Conservation (phyloP, 208 protist genomes). For the Entamoeba dispar region DNA sequence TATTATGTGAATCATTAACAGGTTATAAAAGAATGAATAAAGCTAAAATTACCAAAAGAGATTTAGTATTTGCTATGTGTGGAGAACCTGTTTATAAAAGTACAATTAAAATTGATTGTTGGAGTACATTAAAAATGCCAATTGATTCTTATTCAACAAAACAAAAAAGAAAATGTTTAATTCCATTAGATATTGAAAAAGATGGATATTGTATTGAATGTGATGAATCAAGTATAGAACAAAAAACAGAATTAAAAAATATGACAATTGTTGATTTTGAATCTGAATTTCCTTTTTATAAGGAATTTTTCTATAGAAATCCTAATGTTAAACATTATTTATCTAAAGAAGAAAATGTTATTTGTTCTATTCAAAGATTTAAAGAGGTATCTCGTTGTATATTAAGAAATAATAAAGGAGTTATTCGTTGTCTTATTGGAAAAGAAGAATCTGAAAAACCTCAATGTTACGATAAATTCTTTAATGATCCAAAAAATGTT, state of each 20-base stretch:
- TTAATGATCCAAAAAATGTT: background rate
- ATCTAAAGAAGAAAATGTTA: background rate
- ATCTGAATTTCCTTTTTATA: background rate
- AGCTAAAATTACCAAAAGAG: background rate
- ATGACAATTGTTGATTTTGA: background rate
- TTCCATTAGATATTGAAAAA: background rate
- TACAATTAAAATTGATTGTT: background rate
- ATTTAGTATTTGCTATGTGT: background rate
- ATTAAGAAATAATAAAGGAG: background rate
- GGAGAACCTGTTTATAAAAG: background rate
- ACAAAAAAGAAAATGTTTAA: background rate
- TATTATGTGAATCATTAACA: background rate
- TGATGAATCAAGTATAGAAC: background rate
- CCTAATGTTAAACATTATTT: background rate
- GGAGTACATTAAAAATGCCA: background rate
- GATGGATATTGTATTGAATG: background rate
- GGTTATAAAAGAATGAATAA: background rate
- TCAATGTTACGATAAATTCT: background rate
- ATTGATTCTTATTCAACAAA: background rate
- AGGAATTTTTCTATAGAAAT: background rate
- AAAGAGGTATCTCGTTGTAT: background rate
- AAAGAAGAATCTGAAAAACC: background rate
- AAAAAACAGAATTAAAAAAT: background rate
- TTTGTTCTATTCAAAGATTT: background rate
- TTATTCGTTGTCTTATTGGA: background rate